A percentile compares a stretch with the other conserved stretches of the same genome.
phyloP scores from a whole-genome alignment of 2,329 filamentous ascomycete species.

The Penicillium sp. region DNA sequence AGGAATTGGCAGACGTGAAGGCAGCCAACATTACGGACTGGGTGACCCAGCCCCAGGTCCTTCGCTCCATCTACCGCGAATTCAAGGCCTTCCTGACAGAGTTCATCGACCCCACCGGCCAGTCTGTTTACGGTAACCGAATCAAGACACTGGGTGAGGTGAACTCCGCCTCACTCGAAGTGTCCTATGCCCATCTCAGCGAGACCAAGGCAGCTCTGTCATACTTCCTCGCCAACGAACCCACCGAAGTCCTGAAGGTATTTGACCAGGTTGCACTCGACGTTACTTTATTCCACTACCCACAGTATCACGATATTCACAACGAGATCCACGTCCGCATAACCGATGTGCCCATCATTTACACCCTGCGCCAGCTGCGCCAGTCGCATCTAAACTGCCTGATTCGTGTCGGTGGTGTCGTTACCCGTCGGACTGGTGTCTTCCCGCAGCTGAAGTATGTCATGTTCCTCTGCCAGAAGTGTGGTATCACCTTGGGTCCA shows the following conservation, averaged over 20 bases:
- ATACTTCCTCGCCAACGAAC: constrained; percentile 92
- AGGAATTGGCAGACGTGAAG: constrained; percentile 86
- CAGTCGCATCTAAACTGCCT: constrained; percentile 94
- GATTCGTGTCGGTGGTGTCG: constrained; percentile 86
- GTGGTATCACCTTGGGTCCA: constrained; percentile 79
- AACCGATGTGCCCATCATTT: constrained; percentile 84
- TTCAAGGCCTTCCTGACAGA: constrained; percentile 97
- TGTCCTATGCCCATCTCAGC: constrained; percentile 87
- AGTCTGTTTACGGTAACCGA: constrained; percentile 87
- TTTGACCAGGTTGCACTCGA: constrained; percentile 97
- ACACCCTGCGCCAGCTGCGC: constrained; percentile 86
- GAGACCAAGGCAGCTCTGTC: constrained; percentile 86
- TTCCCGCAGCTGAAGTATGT: constrained; percentile 98
- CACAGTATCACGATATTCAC: constrained; percentile 94
- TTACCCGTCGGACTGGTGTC: constrained; percentile 85
- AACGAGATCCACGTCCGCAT: constrained; percentile 96
- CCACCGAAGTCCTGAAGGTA: constrained; percentile 86
- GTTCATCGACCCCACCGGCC: constrained; percentile 79
- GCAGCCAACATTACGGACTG: constrained; percentile 88
- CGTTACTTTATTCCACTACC: constrained; percentile 88
- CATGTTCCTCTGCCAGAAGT: constrained; percentile 95
- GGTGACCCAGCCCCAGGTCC: constrained; percentile 81
- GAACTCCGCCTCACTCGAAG: constrained; percentile 91
- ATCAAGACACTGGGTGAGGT: constrained; percentile 93
- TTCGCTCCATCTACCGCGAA: constrained; percentile 86